Conservation (phyloP, 208 protist species). For the Crithidia expoeki region DNA sequence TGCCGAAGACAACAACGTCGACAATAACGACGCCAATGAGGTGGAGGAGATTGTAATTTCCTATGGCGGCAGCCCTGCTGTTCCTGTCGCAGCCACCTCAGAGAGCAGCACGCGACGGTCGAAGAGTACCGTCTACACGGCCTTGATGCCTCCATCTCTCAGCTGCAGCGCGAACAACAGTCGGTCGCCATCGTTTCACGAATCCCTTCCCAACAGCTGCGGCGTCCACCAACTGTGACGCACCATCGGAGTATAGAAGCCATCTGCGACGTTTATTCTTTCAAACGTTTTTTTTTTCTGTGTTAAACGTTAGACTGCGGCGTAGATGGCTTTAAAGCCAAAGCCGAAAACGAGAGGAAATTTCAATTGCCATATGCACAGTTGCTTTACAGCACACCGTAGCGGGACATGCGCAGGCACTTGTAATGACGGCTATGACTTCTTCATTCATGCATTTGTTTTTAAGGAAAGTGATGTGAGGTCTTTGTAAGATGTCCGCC, state of each 20-base stretch:
- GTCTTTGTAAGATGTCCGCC: no score
- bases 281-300: no score
- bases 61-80: slow-evolving; percentile 6
- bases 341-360: no score
- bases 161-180: slow-evolving; percentile 8
- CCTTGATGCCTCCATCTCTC: slow-evolving; percentile 9
- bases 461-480: no score
- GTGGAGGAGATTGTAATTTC: slow-evolving; percentile 6
- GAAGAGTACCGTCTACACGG: slow-evolving; percentile 17
- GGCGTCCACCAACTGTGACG: slow-evolving; percentile 8
- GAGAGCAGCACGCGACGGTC: slow-evolving; percentile 14
- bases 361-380: no score
- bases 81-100: not conserved
- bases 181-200: slow-evolving; percentile 6
- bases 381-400: no score
- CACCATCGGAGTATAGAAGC: not conserved
- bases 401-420: no score
- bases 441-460: no score
- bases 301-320: no score
- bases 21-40: not conserved
- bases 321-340: no score
- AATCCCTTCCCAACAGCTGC: not conserved
- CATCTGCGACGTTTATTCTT: not conserved
- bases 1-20: not conserved
- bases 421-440: no score